These are phyloP conservation scores for Nymphaea colorata DNA, from an alignment of 164 flowering plant species.

Conservation along the genomic window DNA sequence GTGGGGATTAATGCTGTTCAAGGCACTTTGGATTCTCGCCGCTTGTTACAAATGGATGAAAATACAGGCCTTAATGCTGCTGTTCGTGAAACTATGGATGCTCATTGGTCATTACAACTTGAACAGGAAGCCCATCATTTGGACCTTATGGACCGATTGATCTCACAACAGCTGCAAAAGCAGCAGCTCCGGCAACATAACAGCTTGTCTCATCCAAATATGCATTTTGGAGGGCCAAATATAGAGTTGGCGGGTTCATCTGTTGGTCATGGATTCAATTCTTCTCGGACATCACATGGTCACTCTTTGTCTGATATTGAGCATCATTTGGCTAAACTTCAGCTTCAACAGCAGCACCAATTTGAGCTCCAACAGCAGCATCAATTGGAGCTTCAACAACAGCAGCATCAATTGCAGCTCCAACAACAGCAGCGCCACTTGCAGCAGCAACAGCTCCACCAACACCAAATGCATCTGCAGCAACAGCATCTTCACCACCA, in stretches of 20 bases:
- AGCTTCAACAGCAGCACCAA: constrained; percentile 40
- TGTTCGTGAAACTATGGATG: neutral
- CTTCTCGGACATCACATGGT: constrained; percentile 7
- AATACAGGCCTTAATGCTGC: neutral
- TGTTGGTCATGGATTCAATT: constrained; percentile 17
- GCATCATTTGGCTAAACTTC: constrained; percentile 32
- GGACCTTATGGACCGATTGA: constrained; percentile 40
- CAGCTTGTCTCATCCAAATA: constrained; percentile 9
- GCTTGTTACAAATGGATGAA: neutral
- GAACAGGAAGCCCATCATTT: constrained; percentile 33
- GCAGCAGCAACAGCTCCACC: constrained; percentile 22
- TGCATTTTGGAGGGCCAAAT: constrained; percentile 27
- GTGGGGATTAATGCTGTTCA: neutral
- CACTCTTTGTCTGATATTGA: constrained; percentile 30
- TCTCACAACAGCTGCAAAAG: constrained; percentile 42
- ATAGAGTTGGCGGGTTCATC: constrained; percentile 28
- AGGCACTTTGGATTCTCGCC: neutral
- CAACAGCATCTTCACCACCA: constrained; percentile 41
- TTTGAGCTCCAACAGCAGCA: constrained; percentile 27
- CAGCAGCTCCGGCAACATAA: constrained; percentile 45
- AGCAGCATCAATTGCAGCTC: constrained; percentile 29
- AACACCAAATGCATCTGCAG: constrained; percentile 27
- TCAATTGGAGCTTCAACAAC: constrained; percentile 19
- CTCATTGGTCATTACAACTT: constrained; percentile 6
- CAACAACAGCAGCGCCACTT: constrained; percentile 23